Percentiles rank a stretch among this genome's conserved stretches.
Evolutionary conservation across 345 rosid species (phyloP).

Genomic region (Murraya paniculata): DNA sequence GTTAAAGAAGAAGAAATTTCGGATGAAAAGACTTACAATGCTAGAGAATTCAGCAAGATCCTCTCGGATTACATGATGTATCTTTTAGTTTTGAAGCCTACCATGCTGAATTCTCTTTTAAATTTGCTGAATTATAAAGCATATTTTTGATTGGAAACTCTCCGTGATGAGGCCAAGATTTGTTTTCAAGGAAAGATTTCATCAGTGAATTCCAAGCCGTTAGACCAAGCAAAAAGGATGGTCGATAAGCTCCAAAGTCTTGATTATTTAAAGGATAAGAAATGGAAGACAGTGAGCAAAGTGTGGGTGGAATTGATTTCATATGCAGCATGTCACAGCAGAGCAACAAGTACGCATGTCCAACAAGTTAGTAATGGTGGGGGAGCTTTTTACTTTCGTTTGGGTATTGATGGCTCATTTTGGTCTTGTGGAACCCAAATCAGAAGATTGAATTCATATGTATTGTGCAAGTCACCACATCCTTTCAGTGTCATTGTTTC

Average conservation of each 20-base stretch:
- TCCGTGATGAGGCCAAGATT: slow-evolving; percentile 41
- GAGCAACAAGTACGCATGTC: slow-evolving; percentile 46
- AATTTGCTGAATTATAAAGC: no score
- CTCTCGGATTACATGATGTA: slow-evolving; percentile 63
- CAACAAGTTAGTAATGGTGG: slow-evolving; percentile 64
- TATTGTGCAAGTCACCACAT: no score
- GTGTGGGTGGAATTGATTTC: slow-evolving; percentile 66
- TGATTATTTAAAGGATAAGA: not conserved
- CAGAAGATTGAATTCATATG: slow-evolving; percentile 26
- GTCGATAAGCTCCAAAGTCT: slow-evolving; percentile 37
- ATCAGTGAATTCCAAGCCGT: not conserved
- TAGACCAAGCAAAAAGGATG: slow-evolving; percentile 42
- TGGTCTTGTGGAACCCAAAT: slow-evolving; percentile 43
- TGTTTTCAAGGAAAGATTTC: slow-evolving; percentile 24
- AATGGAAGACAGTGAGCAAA: slow-evolving; percentile 52
- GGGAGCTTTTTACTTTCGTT: slow-evolving; percentile 56
- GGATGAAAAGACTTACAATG: not conserved
- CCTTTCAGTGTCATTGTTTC: no score
- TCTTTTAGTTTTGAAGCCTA: slow-evolving; percentile 51
- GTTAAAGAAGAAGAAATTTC: not conserved
- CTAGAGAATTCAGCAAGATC: slow-evolving; percentile 38
- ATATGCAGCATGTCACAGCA: slow-evolving; percentile 56
- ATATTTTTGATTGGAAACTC: slow-evolving; percentile 46
- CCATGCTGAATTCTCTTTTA: slow-evolving; percentile 47
- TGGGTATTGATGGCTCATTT: slow-evolving; percentile 83